Conservation (phyloP, 495 filamentous ascomycete genomes). For the Penicillium soppii region DNA sequence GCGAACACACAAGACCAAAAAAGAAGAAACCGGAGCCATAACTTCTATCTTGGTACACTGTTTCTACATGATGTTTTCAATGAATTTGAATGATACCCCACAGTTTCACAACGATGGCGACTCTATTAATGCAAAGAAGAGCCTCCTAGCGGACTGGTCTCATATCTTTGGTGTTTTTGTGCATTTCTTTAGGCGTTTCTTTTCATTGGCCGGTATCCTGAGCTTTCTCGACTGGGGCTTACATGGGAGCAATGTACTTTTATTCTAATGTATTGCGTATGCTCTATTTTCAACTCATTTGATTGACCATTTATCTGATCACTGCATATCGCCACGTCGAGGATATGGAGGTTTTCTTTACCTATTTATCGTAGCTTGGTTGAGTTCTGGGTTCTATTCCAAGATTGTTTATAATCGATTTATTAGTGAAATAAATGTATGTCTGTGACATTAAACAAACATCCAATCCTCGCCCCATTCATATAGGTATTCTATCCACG, state of each 20-base stretch:
- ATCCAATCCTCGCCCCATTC: slow-evolving; percentile 13
- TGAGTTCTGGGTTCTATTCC: no score
- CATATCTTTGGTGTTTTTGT: not conserved
- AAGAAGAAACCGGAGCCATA: slow-evolving; percentile 1
- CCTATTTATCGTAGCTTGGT: no score
- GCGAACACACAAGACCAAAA: slow-evolving; percentile 14
- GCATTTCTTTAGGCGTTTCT: not conserved
- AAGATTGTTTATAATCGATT: no score
- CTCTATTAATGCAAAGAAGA: slow-evolving; percentile 5
- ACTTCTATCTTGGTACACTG: slow-evolving; percentile 11
- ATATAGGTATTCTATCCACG: slow-evolving; percentile 12
- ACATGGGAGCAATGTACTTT: slow-evolving; percentile 1
- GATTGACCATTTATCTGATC: not conserved
- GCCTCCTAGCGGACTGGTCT: not conserved
- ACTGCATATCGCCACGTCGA: not conserved
- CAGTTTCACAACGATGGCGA: slow-evolving; percentile 3
- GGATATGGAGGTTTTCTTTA: no score
- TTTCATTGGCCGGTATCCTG: not conserved
- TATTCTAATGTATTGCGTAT: not conserved
- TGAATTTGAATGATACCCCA: slow-evolving; percentile 31
- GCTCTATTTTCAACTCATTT: not conserved
- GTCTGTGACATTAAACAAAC: slow-evolving; percentile 13
- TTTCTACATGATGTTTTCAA: slow-evolving; percentile 16
- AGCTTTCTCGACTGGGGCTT: not conserved
- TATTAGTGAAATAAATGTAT: no score